Base-by-base conservation (phyloP, 2,329 filamentous ascomycete species). In the Fusarium metavorans region DNA sequence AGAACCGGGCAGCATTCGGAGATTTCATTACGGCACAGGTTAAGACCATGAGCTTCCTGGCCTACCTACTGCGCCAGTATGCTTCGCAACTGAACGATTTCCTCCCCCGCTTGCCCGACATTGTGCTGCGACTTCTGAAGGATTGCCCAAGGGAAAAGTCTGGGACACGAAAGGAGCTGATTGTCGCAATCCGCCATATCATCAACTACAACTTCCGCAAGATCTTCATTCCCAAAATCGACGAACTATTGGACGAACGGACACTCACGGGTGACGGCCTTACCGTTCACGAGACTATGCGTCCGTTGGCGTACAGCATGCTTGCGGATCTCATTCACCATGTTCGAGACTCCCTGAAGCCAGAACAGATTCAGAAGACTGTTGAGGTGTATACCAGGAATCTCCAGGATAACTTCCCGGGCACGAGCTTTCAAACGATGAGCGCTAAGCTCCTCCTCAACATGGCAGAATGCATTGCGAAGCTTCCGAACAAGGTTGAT, bases 391-490 rank as follows among this genome's bases (percentile, higher is more conserved):
- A 99, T 83, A 98, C 97, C 2, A 95, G 93, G 80, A 98, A 98
- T 79, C 86, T 99, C 25, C 95, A 98, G 80, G 97, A 98, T 82
- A 95, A 94, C 73, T 98, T 98, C 73, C 97, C 97, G 0, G 97
- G 97, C 10, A 98, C 97, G 0, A 99, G 96, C 83, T 99, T 99
- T 81, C 97, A 99, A 83, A 99, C 97, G 0, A 99, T 99, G 97
- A 98, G 97, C 78, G 97, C 97, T 0, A 99, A 98, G 83, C 87
- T 99, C 4, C 87, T 99, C 1, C 87, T 99, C 14, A 99, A 99
- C 82, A 97, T 99, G 95, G 97, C 96, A 0, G 97, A 99, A 79
- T 97, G 95, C 81, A 99, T 99, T 80, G 94, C 95, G 1, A 97
- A 96, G 82, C 89, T 99, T 77, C 93, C 93, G 23, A 94, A 98